A percentile compares a stretch with the other conserved stretches of the same genome.
phyloP scores from a whole-genome alignment of 2,329 filamentous ascomycete species.

The Phyllosticta citriasiana region DNA sequence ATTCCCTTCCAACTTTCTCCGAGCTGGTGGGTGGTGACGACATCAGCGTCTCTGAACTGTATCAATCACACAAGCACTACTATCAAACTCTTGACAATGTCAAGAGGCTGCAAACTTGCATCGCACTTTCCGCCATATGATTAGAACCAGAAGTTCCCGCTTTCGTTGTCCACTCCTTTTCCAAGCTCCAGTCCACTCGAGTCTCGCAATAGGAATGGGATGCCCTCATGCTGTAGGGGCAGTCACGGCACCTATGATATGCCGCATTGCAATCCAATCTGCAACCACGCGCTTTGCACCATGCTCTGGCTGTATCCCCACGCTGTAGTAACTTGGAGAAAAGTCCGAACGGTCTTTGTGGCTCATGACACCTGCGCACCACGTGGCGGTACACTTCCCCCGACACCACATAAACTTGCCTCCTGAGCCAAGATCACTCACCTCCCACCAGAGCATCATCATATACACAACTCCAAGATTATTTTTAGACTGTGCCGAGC shows the following conservation, averaged over 20 bases:
- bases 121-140: not conserved
- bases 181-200: not conserved
- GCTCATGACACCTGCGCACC: not conserved
- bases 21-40: no score
- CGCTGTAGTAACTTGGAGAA: no score
- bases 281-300: no score
- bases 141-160: not conserved
- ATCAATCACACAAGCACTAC: not conserved
- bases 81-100: not conserved
- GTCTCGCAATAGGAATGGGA: not conserved
- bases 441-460: not conserved
- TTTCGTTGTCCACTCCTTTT: not conserved
- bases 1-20: no score
- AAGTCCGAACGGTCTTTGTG: no score
- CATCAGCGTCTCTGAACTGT: not conserved
- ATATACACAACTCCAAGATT: not conserved
- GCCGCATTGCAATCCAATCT: no score
- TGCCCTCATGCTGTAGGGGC: not conserved
- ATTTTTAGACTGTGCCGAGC: not conserved
- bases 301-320: no score
- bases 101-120: not conserved
- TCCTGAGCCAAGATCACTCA: not conserved
- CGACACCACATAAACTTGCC: not conserved
- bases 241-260: no score
- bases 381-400: no score